Evolutionary conservation across 176 grass and related monocot species (phyloP), one percentile per base, ranked within the genome.

Genomic region (Cenchrus purpureus): DNA sequence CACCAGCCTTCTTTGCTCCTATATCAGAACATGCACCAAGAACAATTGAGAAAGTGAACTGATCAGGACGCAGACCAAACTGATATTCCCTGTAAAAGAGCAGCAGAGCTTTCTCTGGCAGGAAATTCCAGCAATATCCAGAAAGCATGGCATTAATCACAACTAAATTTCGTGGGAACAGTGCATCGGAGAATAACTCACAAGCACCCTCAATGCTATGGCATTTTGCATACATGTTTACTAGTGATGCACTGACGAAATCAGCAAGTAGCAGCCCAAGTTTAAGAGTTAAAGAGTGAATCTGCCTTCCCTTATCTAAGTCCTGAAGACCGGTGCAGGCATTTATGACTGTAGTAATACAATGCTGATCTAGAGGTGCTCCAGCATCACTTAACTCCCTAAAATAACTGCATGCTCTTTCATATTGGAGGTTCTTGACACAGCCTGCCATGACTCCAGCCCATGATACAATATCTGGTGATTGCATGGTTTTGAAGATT

Each of bases 141-240:
- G 85, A 85, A 73, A 98, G 83, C 87, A 98, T 88, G 44, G 83
- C 87, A 87, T 98, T 98, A 54, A 63, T 89, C 58, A 90, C 76
- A 80, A 93, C 77, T 66, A 84, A 15, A 93, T 86, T 93, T 43
- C n/a, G 85, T 25, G 79, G 80, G 43, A 88, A 85, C 19, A 32
- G 29, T 74, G 89, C 65, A 22, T 78, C 43, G 50, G 82, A 84
- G 29, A 93, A 98, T 50, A 98, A 72, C 77, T 85, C 79, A 84
- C 72, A 66, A 73, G 93, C 91, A 74, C 70, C 76, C 17, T 79
- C 68, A 55, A 90, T 90, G 51, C 71, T 74, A 40, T 89, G 83
- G 72, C 89, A 95, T 92, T 98, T 98, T 83, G 91, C 92, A 67
- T 98, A 98, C 96, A 98, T 94, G 40, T 92, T 81, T 72, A 95